A percentile compares a stretch with the other conserved stretches of the same genome.
phyloP scores from a whole-genome alignment of 768 basidiomycete genomes.

The Roridomyces roridus region DNA sequence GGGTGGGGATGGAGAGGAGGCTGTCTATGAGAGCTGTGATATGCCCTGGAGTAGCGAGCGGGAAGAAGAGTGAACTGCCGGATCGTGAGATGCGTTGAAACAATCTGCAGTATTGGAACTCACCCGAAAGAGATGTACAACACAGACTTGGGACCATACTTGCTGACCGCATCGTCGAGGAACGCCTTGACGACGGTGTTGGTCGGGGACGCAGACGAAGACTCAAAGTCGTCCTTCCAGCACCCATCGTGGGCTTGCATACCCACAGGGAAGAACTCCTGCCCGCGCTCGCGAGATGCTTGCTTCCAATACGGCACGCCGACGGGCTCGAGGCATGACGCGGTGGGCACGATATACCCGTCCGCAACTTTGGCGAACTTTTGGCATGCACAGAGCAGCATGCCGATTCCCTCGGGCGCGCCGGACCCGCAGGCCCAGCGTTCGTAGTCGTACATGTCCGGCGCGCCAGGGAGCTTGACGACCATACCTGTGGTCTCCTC shows the following conservation, averaged over 20 bases:
- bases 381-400: not conserved
- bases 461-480: not conserved
- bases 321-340: not conserved
- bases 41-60: constrained; percentile 1
- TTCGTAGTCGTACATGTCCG: constrained; percentile 22
- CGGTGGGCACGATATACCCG: constrained; percentile 1
- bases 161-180: not conserved
- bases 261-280: constrained; percentile 2
- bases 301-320: constrained; percentile 1
- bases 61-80: not conserved
- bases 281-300: not conserved
- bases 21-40: constrained; percentile 3
- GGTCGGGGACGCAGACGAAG: not conserved
- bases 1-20: not conserved
- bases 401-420: not conserved
- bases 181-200: not conserved
- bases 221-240: not conserved
- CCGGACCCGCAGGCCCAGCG: not conserved
- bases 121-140: constrained; percentile 15
- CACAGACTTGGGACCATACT: constrained; percentile 1
- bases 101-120: not conserved
- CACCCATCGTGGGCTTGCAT: not conserved
- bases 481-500: constrained; percentile 2
- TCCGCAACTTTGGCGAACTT: constrained; percentile 4
- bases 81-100: no score